A percentile compares a stretch with the other conserved stretches of the same genome.
Evolutionary conservation across 164 flowering plant species (phyloP).

Genomic region (Dillenia suffruticosa): DNA sequence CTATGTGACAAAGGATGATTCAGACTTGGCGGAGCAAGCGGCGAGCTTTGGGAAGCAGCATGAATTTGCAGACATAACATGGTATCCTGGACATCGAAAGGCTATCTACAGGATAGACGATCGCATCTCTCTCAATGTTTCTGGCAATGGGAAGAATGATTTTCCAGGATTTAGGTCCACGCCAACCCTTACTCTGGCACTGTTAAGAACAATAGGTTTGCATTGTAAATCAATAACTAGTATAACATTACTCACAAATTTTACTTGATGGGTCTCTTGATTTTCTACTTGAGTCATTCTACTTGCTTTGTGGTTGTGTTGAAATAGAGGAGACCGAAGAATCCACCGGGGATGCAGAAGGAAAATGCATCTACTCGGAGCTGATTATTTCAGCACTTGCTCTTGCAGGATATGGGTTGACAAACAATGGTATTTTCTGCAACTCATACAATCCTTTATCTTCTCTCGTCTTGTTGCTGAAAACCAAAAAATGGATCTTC

Average conservation of each 20-base stretch:
- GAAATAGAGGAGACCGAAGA: slow-evolving; percentile 14
- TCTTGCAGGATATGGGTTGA: slow-evolving; percentile 7
- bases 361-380: slow-evolving; percentile 10
- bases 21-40: slow-evolving; percentile 44
- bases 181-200: not conserved
- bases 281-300: not conserved
- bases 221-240: not conserved
- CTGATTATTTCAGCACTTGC: not conserved
- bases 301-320: not conserved
- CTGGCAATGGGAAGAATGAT: slow-evolving; percentile 17
- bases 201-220: slow-evolving; percentile 10
- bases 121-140: slow-evolving; percentile 4
- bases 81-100: slow-evolving; percentile 19
- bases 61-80: slow-evolving; percentile 26
- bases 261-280: not conserved
- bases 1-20: slow-evolving; percentile 26
- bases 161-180: slow-evolving; percentile 19
- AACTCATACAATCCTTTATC: not conserved
- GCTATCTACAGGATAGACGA: slow-evolving; percentile 13
- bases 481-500: no score
- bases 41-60: slow-evolving; percentile 43
- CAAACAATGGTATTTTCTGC: slow-evolving; percentile 11
- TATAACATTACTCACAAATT: slow-evolving; percentile 2
- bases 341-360: slow-evolving; percentile 1
- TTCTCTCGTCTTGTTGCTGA: slow-evolving; percentile 11